These are phyloP conservation scores for Rhizomucor miehei DNA, from an alignment of 371 early-diverging fungal genomes.

Conservation along the genomic window DNA sequence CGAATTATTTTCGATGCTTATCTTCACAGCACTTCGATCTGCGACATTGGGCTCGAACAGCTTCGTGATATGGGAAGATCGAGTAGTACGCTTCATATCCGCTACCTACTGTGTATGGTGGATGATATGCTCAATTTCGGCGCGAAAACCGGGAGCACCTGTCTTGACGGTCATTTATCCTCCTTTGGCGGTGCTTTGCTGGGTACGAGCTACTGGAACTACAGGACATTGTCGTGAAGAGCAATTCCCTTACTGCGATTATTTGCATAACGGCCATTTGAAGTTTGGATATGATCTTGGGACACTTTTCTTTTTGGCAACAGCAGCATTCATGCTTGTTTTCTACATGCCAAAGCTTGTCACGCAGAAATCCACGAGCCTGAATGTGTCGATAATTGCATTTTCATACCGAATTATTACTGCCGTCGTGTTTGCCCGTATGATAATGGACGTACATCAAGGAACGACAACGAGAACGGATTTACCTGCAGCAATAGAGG, in stretches of 20 bases:
- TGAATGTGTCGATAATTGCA: background rate
- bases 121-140: constrained; percentile 4
- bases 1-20: background rate
- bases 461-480: constrained; percentile 5
- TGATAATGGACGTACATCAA: constrained; percentile 17
- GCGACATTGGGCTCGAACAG: constrained; percentile 82
- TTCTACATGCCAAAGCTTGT: constrained; percentile 1
- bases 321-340: background rate
- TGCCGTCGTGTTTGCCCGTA: constrained; percentile 14
- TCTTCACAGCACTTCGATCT: constrained; percentile 42
- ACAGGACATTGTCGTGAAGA: constrained; percentile 90
- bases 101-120: constrained; percentile 28
- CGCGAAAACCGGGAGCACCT: too few species aligned
- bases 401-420: constrained; percentile 8
- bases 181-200: constrained; percentile 41
- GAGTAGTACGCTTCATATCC: constrained; percentile 53
- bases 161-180: background rate
- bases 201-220: constrained; percentile 54
- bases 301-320: background rate
- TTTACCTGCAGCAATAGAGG: background rate
- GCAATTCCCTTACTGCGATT: constrained; percentile 69
- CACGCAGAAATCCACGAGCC: background rate
- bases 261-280: constrained; percentile 26
- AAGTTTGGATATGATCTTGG: constrained; percentile 8
- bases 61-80: constrained; percentile 86